These are phyloP conservation scores for Podaxis pistillaris DNA, from an alignment of 768 basidiomycete species.

Conservation along the genomic window DNA sequence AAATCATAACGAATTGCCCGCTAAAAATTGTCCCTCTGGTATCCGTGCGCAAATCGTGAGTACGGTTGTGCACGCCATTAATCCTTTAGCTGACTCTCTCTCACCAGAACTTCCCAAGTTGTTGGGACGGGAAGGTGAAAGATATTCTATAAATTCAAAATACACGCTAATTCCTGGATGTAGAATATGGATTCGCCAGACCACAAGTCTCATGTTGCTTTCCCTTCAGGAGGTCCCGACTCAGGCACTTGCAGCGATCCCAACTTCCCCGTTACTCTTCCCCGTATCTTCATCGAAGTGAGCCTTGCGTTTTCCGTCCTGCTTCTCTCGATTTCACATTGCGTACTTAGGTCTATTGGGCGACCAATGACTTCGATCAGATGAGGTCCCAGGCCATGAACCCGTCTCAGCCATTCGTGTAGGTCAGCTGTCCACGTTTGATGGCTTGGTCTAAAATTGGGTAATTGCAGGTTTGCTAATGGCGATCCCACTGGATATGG, in stretches of 20 bases:
- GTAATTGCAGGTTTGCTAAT: constrained; percentile 36
- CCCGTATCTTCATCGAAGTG: constrained; percentile 55
- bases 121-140: constrained; percentile 53
- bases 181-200: constrained; percentile 47
- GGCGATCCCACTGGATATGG: constrained; percentile 67
- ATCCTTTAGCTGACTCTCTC: neutral
- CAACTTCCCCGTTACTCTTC: constrained; percentile 42
- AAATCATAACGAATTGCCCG: constrained; percentile 37
- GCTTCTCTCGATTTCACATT: neutral
- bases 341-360: constrained; percentile 43
- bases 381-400: constrained; percentile 43
- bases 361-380: constrained; percentile 32
- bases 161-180: neutral
- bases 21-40: constrained; percentile 41
- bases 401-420: constrained; percentile 52
- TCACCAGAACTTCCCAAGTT: constrained; percentile 51
- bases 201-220: constrained; percentile 53
- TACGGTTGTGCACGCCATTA: constrained; percentile 6
- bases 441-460: neutral
- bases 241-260: constrained; percentile 47
- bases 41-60: constrained; percentile 50
- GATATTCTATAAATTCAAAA: neutral
- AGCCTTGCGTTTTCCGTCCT: neutral
- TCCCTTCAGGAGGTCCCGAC: constrained; percentile 45
- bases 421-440: constrained; percentile 19